phyloP scores from a whole-genome alignment of 768 basidiomycete species.

The Filobasidium floriforme region DNA sequence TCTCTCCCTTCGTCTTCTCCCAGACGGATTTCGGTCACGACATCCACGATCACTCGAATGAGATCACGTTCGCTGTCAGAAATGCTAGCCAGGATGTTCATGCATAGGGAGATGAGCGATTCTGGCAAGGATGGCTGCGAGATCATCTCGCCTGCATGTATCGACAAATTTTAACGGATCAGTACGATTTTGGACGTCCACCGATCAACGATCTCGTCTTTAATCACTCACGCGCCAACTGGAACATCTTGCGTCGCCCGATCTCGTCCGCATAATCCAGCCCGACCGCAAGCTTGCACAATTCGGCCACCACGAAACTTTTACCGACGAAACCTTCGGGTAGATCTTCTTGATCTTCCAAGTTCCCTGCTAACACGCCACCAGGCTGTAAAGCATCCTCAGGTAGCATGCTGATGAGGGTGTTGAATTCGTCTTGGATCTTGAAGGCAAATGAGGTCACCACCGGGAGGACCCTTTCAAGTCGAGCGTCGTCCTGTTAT shows the following conservation, averaged over 20 bases:
- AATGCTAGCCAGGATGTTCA: slow-evolving; percentile 72
- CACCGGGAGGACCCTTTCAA: slow-evolving; percentile 70
- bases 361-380: slow-evolving; percentile 26
- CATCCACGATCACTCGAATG: slow-evolving; percentile 79
- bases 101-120: slow-evolving; percentile 60
- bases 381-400: slow-evolving; percentile 7
- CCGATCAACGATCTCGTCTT: too few relatives aligned
- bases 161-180: neutral
- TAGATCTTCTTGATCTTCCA: slow-evolving; percentile 43
- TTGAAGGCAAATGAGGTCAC: slow-evolving; percentile 72
- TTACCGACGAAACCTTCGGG: slow-evolving; percentile 39
- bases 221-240: slow-evolving; percentile 62
- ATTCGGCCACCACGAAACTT: slow-evolving; percentile 69
- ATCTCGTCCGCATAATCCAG: slow-evolving; percentile 89
- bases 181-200: too few relatives aligned
- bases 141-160: slow-evolving; percentile 65
- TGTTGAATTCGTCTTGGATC: slow-evolving; percentile 66
- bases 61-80: slow-evolving; percentile 71
- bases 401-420: slow-evolving; percentile 47
- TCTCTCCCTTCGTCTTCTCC: slow-evolving; percentile 32
- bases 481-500: slow-evolving; percentile 51
- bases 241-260: slow-evolving; percentile 78
- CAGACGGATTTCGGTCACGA: slow-evolving; percentile 70
- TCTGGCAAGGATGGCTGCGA: slow-evolving; percentile 63
- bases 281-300: slow-evolving; percentile 68